Percentiles rank a stretch among this genome's conserved stretches.
phyloP scores from a whole-genome alignment of 2,329 filamentous ascomycete genomes.

The Aureobasidium leucospermi region DNA sequence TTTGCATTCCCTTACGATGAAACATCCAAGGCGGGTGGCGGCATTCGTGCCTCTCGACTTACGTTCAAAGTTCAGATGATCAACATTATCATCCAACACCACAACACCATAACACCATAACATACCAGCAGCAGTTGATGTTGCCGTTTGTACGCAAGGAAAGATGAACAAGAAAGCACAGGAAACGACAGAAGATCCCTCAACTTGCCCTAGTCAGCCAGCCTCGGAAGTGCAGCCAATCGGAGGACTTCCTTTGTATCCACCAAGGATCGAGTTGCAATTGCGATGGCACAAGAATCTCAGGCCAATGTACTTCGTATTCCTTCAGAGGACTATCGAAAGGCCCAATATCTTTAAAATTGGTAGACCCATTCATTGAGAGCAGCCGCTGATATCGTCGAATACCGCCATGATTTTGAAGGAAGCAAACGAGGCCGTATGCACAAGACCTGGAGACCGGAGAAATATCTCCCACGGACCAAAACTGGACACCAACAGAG shows the following conservation, averaged over 20 bases:
- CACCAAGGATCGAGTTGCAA: not conserved
- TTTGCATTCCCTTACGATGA: not conserved
- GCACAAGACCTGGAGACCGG: too few relatives aligned
- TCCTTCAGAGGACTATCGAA: too few relatives aligned
- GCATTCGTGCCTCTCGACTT: not conserved
- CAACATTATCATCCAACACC: not conserved
- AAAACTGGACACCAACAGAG: too few relatives aligned
- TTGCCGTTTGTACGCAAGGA: not conserved
- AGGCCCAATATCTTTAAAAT: too few relatives aligned
- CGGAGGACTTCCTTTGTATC: not conserved
- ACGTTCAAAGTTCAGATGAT: not conserved
- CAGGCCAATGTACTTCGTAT: slow-evolving; percentile 18
- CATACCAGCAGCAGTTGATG: not conserved
- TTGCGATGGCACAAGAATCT: not conserved
- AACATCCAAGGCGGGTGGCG: not conserved
- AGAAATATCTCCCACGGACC: too few relatives aligned
- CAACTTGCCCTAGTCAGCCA: not conserved
- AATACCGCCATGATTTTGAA: too few relatives aligned
- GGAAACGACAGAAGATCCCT: slow-evolving; percentile 5
- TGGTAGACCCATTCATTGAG: slow-evolving; percentile 35
- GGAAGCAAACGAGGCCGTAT: too few relatives aligned
- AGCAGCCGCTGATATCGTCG: too few relatives aligned
- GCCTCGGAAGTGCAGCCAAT: not conserved
- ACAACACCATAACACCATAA: not conserved
- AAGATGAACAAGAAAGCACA: not conserved